Percentiles rank a stretch among this genome's conserved stretches.
phyloP scores from a whole-genome alignment of 108 stramenopile genomes.

The Cyclotella cryptica region DNA sequence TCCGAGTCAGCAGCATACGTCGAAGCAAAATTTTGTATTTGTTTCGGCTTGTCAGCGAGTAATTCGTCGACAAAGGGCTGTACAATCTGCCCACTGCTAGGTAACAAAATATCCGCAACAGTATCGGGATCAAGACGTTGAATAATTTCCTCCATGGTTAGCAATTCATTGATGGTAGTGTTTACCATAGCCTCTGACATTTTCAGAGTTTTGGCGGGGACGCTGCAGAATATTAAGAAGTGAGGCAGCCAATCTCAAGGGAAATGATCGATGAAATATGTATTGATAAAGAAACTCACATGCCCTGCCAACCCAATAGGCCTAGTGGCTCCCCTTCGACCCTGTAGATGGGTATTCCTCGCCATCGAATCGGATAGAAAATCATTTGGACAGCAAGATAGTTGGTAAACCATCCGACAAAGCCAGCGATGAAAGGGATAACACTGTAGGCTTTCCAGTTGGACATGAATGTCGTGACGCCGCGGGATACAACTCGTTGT shows the following conservation, averaged over 20 bases:
- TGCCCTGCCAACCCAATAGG: constrained; percentile 61
- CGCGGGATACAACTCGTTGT: constrained; percentile 27
- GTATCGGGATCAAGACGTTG: constrained; percentile 54
- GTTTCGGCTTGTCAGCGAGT: constrained; percentile 54
- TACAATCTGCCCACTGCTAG: constrained; percentile 47
- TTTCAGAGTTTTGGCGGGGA: constrained; percentile 62
- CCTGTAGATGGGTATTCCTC: constrained; percentile 53
- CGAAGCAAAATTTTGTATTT: constrained; percentile 41
- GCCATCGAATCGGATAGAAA: constrained; percentile 59
- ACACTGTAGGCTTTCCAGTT: constrained; percentile 56
- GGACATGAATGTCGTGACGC: constrained; percentile 45
- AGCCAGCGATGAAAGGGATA: constrained; percentile 55
- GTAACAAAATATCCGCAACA: constrained; percentile 53
- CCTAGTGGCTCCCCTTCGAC: constrained; percentile 61
- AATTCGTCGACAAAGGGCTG: constrained; percentile 58
- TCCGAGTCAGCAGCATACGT: constrained; percentile 37
- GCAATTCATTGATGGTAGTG: constrained; percentile 54
- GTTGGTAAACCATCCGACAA: constrained; percentile 73
- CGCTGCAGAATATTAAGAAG: constrained; percentile 18
- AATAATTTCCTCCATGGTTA: constrained; percentile 61
- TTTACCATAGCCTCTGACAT: constrained; percentile 67
- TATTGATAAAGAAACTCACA: not conserved
- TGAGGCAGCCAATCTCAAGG: not conserved
- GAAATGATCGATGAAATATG: not conserved
- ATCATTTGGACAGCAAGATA: constrained; percentile 68